Base-by-base conservation (phyloP, 148 eudicot genomes). In the Cornus suecica region DNA sequence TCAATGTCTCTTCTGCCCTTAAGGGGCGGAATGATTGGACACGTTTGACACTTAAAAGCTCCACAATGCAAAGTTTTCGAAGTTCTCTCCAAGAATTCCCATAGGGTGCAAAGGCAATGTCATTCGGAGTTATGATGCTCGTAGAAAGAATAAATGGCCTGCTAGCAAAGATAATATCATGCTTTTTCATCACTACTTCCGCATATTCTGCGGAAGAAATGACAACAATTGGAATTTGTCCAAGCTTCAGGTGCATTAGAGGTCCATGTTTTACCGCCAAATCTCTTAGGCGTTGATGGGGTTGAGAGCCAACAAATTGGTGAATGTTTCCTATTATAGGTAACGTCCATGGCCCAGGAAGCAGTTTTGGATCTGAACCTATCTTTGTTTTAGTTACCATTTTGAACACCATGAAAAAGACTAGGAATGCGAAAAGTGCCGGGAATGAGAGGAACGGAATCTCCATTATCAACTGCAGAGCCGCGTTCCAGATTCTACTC, bases 31-130 rank as follows among this genome's bases (percentile, higher is more conserved):
- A 72, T 14, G 65, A 32, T 54, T 54, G 65, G n/a, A 72, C 75
- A 30, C 75, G 75, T 72, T 72, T 72, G 16, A 9, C 27, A 9
- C 75, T 72, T 30, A 72, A 72, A 58, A 72, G 75, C 51, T 72
- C 75, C 20, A 64, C 29, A 23, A 64, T 64, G 1, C 65, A 54
- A n/a, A 72, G 5, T 32, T 72, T 72, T 31, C 75, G 62, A 14
- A 72, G 65, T 72, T 72, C 66, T 31, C 66, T 24, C 66, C 66
- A 72, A 22, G 58, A 72, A 29, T 72, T 42, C 60, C 75, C n/a
- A 58, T 29, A 72, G 13, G 75, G 75, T 11, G 75, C 75, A 72
- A 72, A 72, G 10, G 75, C 75, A 62, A 72, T 72, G 66, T 64
- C 58, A 30, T 58, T 72, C 13, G 58, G 29, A n/a, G 75, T 58